phyloP scores from a whole-genome alignment of 2,329 filamentous ascomycete species.

The Penicillium sp. region DNA sequence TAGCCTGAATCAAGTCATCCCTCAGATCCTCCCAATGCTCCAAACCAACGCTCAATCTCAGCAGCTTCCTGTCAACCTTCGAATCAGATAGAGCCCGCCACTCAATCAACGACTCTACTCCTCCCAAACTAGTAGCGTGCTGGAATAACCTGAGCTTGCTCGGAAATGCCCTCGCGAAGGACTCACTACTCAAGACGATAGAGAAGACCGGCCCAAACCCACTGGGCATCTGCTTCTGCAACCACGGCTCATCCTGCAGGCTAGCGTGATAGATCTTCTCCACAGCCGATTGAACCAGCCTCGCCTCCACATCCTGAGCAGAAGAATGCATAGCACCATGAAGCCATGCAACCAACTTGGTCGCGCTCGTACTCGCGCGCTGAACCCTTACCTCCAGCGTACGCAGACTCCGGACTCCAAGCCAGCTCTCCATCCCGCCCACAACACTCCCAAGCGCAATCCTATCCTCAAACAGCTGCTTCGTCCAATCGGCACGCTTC shows the following conservation, averaged over 20 bases:
- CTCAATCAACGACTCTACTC: slow-evolving; percentile 93
- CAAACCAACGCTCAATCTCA: slow-evolving; percentile 80
- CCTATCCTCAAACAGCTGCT: slow-evolving; percentile 61
- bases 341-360: slow-evolving; percentile 68
- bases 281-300: slow-evolving; percentile 52
- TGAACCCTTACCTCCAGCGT: slow-evolving; percentile 77
- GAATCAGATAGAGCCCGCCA: slow-evolving; percentile 86
- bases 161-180: slow-evolving; percentile 65
- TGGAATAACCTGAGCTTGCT: slow-evolving; percentile 78
- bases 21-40: slow-evolving; percentile 80
- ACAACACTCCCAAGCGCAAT: slow-evolving; percentile 73
- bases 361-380: slow-evolving; percentile 68
- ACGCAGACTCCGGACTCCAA: slow-evolving; percentile 76
- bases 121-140: slow-evolving; percentile 89
- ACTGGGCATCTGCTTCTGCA: slow-evolving; percentile 80
- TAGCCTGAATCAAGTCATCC: slow-evolving; percentile 58
- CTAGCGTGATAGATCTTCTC: slow-evolving; percentile 70
- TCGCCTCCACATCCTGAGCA: slow-evolving; percentile 14
- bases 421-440: slow-evolving; percentile 84
- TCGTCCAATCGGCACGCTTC: slow-evolving; percentile 52
- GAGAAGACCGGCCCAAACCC: slow-evolving; percentile 88
- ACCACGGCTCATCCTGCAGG: slow-evolving; percentile 66
- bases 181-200: slow-evolving; percentile 59
- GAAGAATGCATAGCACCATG: slow-evolving; percentile 25
- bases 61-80: slow-evolving; percentile 63